Conservation (phyloP, 1,284 basidiomycete genomes). For the Fomitopsis palustris region DNA sequence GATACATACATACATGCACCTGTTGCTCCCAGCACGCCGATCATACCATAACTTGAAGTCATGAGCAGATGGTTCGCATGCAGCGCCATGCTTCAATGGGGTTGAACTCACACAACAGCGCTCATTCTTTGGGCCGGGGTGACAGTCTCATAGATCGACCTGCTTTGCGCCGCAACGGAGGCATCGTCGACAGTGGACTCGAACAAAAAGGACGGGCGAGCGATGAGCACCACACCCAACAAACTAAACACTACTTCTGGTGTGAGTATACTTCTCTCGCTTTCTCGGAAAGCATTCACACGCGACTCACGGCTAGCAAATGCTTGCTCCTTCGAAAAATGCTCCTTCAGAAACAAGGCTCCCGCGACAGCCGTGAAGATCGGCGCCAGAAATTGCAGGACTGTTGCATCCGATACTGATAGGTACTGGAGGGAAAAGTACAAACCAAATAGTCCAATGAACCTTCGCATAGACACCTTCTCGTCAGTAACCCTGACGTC, state of each 20-base stretch:
- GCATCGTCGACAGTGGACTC: conserved; percentile 13
- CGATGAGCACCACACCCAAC: conserved; percentile 50
- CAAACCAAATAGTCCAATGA: conserved; percentile 57
- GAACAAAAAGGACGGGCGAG: conserved; percentile 35
- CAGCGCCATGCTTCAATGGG: not conserved
- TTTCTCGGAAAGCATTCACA: not conserved
- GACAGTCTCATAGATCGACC: conserved; percentile 16
- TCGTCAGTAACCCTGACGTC: too few species aligned
- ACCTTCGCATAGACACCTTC: conserved; percentile 32
- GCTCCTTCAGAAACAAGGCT: conserved; percentile 65
- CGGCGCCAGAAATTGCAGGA: conserved; percentile 75
- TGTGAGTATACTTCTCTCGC: not conserved
- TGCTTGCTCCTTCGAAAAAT: conserved; percentile 54
- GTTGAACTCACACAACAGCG: conserved; percentile 31
- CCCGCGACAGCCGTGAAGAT: conserved; percentile 68
- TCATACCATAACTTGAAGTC: conserved; percentile 41
- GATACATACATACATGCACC: conserved; percentile 46
- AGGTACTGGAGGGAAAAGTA: conserved; percentile 64
- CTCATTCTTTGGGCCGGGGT: conserved; percentile 33
- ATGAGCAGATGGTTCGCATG: not conserved
- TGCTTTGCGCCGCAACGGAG: not conserved
- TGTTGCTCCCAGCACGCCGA: conserved; percentile 63
- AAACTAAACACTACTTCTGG: conserved; percentile 36
- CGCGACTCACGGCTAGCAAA: conserved; percentile 59
- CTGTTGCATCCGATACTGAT: conserved; percentile 70